Conservation (phyloP, 371 early-diverging fungal genomes). For the Zancudomyces culisetae region DNA sequence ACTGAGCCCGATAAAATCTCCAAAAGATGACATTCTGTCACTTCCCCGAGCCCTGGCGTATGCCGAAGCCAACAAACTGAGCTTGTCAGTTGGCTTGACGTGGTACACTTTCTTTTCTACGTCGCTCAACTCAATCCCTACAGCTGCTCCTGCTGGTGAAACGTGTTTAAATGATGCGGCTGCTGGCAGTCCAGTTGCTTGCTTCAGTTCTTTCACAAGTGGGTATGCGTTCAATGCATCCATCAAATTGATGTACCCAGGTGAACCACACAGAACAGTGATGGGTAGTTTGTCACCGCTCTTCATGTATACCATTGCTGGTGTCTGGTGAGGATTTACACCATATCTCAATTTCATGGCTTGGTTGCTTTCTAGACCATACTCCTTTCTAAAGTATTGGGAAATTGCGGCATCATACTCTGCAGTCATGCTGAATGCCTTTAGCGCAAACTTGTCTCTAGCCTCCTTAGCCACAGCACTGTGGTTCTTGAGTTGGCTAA, state of each 20-base stretch:
- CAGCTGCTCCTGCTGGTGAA: conserved; percentile 93
- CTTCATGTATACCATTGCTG: conserved; percentile 77
- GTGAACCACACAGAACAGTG: conserved; percentile 75
- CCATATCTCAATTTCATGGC: conserved; percentile 88
- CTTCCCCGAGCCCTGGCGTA: conserved; percentile 85
- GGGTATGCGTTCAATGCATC: conserved; percentile 95
- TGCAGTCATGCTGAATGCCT: conserved; percentile 74
- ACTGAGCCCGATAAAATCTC: conserved; percentile 90
- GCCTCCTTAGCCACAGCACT: conserved; percentile 26
- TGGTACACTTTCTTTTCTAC: conserved; percentile 77
- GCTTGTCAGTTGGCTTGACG: conserved; percentile 69
- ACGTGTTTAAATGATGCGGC: conserved; percentile 98
- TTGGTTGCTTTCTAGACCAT: conserved; percentile 48
- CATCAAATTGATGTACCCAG: conserved; percentile 93
- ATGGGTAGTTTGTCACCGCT: conserved; percentile 63
- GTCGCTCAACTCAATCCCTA: conserved; percentile 62
- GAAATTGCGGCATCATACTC: conserved; percentile 91
- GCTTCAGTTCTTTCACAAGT: conserved; percentile 75
- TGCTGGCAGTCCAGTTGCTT: conserved; percentile 55
- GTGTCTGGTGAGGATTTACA: conserved; percentile 94
- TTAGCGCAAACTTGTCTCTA: conserved; percentile 30
- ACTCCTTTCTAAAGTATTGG: conserved; percentile 82
- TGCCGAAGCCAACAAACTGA: conserved; percentile 57
- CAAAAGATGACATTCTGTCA: conserved; percentile 96
- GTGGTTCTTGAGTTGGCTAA: conserved; percentile 38